Conservation (phyloP, 1,139 yeast species). For the Yamadazyma atmosphaerica region DNA sequence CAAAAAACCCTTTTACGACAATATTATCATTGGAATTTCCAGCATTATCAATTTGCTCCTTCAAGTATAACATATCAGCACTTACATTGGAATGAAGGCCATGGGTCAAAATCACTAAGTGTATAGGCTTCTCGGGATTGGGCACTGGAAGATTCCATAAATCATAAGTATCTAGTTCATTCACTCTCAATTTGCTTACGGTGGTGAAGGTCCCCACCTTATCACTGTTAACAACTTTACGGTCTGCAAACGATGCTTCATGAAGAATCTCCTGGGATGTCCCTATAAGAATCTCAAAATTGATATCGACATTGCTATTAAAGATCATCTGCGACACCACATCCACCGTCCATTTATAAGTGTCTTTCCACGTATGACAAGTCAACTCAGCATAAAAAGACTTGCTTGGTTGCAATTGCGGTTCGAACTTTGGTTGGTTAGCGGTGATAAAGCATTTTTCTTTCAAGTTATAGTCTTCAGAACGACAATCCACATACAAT, state of each 20-base stretch:
- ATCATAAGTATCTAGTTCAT: constrained; percentile 62
- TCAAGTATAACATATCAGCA: constrained; percentile 84
- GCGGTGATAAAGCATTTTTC: constrained; percentile 59
- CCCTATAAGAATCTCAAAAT: constrained; percentile 69
- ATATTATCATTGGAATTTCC: constrained; percentile 52
- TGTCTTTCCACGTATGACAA: constrained; percentile 34
- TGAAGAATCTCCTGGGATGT: constrained; percentile 47
- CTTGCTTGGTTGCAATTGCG: constrained; percentile 66
- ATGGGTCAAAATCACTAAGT: constrained; percentile 79
- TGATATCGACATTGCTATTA: constrained; percentile 64
- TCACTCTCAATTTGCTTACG: constrained; percentile 33
- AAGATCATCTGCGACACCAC: constrained; percentile 84
- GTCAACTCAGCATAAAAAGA: constrained; percentile 50
- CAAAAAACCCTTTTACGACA: constrained; percentile 79
- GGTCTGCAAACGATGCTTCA: constrained; percentile 29
- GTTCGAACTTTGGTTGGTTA: constrained; percentile 68
- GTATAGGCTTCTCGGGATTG: constrained; percentile 50
- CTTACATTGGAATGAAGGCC: constrained; percentile 90
- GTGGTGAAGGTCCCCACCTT: constrained; percentile 30
- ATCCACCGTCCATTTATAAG: constrained; percentile 79
- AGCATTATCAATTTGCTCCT: constrained; percentile 67
- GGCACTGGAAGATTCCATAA: constrained; percentile 68
- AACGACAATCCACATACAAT: constrained; percentile 79
- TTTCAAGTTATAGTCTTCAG: constrained; percentile 61
- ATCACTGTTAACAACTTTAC: constrained; percentile 28